Base-by-base conservation (phyloP, 306 rosid genomes). In the Lablab purpureus region DNA sequence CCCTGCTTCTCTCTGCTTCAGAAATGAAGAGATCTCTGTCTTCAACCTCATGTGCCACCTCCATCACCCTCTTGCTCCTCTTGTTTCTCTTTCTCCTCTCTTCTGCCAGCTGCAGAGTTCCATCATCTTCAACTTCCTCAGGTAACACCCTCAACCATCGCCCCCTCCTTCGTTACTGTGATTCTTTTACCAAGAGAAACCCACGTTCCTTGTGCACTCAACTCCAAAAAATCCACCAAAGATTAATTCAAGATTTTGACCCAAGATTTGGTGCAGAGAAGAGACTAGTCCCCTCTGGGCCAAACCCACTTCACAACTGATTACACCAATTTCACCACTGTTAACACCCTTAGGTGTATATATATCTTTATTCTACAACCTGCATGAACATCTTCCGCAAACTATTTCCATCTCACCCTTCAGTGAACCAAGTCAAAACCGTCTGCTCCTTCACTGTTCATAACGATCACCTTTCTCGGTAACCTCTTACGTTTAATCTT, bases 221-320 rank as follows among this genome's bases (percentile, higher is more conserved):
- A 11, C 84, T 92, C 10, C 93, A 86, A 55, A 82, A 80, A 71
- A 66, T 60, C 66, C 70, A 71, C 78, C 88, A 59, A 40, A 21
- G 73, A n/a, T 76, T 56, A 14, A 62, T 30, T 4, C 52, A 51
- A 1, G 85, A 51, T 73, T 78, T 91, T 81, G 98, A 93, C 70
- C 94, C 90, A 36, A 91, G 89, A 87, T 91, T 82, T 65, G 99
- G 94, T 12, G 92, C 67, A 15, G 96, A 95, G 74, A 95, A 93
- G 91, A 87, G 99, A 82, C 69, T 83, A 1, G 98, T 95, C 25
- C 99, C 99, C 17, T 84, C 99, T 10, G 99, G 99, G 2, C 99
- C 99, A 22, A 95, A 95, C 94, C 99, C 97, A 67, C 99, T 95
- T 76, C 99, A 95, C 87, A 95, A 95, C 56, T 93, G 87, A 89